These are phyloP conservation scores for Parsonsia alboflavescens DNA, from an alignment of 257 asterid species.

Conservation along the genomic window DNA sequence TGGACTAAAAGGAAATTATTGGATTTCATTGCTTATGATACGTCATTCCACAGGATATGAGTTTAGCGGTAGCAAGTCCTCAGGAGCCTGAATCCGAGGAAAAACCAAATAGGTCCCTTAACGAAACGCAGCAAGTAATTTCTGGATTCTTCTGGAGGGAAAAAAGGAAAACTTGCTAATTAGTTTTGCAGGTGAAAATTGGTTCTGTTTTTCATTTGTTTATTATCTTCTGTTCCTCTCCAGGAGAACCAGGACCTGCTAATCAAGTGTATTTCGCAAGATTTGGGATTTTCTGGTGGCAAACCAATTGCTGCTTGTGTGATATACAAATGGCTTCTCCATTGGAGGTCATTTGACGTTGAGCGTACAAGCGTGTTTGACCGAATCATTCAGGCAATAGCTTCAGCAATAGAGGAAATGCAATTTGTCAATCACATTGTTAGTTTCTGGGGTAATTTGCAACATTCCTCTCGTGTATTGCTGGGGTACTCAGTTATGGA, in stretches of 20 bases:
- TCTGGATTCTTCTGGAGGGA: neutral
- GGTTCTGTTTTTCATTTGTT: neutral
- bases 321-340: slow-evolving; percentile 93
- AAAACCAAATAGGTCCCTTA: slow-evolving; percentile 82
- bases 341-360: slow-evolving; percentile 98
- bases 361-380: slow-evolving; percentile 96
- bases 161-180: neutral
- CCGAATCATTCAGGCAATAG: slow-evolving; percentile 78
- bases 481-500: neutral
- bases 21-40: slow-evolving; percentile 12
- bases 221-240: slow-evolving; percentile 20
- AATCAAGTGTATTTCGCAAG: slow-evolving; percentile 88
- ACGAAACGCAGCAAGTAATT: slow-evolving; percentile 82
- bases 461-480: neutral
- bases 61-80: slow-evolving; percentile 48
- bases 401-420: slow-evolving; percentile 82
- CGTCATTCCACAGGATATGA: slow-evolving; percentile 49
- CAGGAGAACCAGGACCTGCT: slow-evolving; percentile 98
- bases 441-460: neutral
- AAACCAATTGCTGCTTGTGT: slow-evolving; percentile 95
- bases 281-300: slow-evolving; percentile 91
- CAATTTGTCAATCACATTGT: neutral
- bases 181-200: slow-evolving; percentile 8
- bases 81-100: slow-evolving; percentile 87
- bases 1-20: slow-evolving; percentile 4